A percentile compares a stretch with the other conserved stretches of the same genome.
phyloP scores from a whole-genome alignment of 208 protist genomes.

The Trypanosoma melophagium region DNA sequence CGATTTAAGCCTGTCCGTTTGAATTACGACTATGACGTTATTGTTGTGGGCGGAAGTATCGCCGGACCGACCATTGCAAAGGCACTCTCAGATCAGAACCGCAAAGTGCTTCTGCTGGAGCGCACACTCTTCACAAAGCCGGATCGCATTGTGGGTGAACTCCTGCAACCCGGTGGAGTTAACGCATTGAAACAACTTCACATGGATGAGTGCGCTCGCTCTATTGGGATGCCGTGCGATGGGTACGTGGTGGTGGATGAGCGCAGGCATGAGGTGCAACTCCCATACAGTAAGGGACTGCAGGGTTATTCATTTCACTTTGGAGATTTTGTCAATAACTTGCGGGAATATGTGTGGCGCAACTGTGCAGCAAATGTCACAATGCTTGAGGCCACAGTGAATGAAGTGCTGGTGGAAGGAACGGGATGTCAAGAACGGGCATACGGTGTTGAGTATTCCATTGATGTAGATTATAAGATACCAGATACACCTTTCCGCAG shows the following conservation, averaged over 20 bases:
- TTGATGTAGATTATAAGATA: conserved; percentile 50
- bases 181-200: conserved; percentile 79
- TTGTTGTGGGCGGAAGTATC: conserved; percentile 92
- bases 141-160: conserved; percentile 94
- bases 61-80: conserved; percentile 88
- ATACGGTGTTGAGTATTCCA: conserved; percentile 80
- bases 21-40: conserved; percentile 89
- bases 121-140: conserved; percentile 87
- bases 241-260: conserved; percentile 91
- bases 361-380: conserved; percentile 75
- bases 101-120: conserved; percentile 89
- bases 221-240: conserved; percentile 79
- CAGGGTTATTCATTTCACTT: conserved; percentile 91
- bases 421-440: conserved; percentile 57
- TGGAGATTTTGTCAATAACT: conserved; percentile 91
- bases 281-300: conserved; percentile 69
- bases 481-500: conserved; percentile 54
- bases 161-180: conserved; percentile 94
- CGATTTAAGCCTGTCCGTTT: conserved; percentile 43
- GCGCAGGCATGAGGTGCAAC: conserved; percentile 49
- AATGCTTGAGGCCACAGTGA: conserved; percentile 85
- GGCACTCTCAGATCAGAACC: conserved; percentile 81
- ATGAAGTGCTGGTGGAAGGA: conserved; percentile 60
- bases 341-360: conserved; percentile 69
- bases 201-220: conserved; percentile 84